Evolutionary conservation across 371 early-diverging fungal genomes (phyloP).

Genomic region (Cokeromyces recurvatus): DNA sequence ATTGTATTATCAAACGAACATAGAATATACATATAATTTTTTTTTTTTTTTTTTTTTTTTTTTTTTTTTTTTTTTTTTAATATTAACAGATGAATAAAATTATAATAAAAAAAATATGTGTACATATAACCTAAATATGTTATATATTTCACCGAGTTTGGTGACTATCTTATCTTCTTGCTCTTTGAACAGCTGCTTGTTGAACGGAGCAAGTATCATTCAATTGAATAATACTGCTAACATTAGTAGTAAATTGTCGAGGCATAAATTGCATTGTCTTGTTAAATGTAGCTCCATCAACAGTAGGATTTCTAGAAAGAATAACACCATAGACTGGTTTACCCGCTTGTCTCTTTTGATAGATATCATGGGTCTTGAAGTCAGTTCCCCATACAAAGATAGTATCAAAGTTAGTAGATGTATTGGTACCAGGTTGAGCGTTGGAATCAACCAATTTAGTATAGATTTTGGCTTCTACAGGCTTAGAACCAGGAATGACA

Average conservation of each 20-base stretch:
- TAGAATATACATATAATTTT: too few relatives aligned
- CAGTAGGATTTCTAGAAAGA: slow-evolving; percentile 7
- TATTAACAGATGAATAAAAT: too few relatives aligned
- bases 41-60: too few relatives aligned
- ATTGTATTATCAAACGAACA: too few relatives aligned
- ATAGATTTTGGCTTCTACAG: slow-evolving; percentile 9
- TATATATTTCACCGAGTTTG: too few relatives aligned
- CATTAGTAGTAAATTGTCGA: slow-evolving; percentile 1
- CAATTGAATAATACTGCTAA: slow-evolving; percentile 7
- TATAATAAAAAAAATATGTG: too few relatives aligned
- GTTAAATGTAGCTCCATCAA: slow-evolving; percentile 14
- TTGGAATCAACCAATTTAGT: slow-evolving; percentile 16
- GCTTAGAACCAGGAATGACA: slow-evolving; percentile 6
- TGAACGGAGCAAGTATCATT: slow-evolving; percentile 12
- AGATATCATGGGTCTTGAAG: neutral
- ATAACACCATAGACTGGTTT: slow-evolving; percentile 11
- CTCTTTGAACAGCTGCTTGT: too few relatives aligned
- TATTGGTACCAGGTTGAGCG: slow-evolving; percentile 12
- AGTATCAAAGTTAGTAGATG: slow-evolving; percentile 9
- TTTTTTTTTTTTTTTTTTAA: too few relatives aligned
- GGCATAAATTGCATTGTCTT: slow-evolving; percentile 10
- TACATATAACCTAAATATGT: too few relatives aligned
- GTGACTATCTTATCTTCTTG: too few relatives aligned
- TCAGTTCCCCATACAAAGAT: slow-evolving; percentile 16
- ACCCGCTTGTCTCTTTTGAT: slow-evolving; percentile 6